Conservation (phyloP, 306 rosid genomes). For the Parietaria judaica region DNA sequence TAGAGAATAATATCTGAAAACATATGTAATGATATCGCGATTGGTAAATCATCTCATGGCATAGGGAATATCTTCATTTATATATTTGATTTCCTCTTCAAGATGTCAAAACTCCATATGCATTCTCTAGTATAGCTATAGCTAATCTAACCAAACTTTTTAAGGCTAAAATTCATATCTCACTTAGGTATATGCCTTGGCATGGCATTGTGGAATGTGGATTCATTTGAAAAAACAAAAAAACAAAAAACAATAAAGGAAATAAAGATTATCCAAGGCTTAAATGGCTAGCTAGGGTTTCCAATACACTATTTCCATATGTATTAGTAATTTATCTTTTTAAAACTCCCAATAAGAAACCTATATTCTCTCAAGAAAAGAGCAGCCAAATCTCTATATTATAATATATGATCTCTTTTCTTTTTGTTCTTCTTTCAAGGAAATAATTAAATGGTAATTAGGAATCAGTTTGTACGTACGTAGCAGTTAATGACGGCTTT, state of each 20-base stretch:
- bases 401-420: too few species aligned
- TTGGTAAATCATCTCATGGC: conserved; percentile 16
- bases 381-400: background rate
- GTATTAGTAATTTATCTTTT: conserved; percentile 15
- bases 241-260: too few species aligned
- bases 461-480: conserved; percentile 31
- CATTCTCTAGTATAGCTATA: background rate
- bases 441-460: conserved; percentile 13
- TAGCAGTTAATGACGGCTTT: conserved; percentile 31
- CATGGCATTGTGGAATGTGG: background rate
- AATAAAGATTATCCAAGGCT: background rate
- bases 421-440: background rate
- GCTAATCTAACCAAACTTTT: background rate
- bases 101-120: conserved; percentile 8
- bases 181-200: conserved; percentile 9
- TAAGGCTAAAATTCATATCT: background rate
- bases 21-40: background rate
- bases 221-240: conserved; percentile 2
- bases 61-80: conserved; percentile 23
- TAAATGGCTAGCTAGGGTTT: background rate
- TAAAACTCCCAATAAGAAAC: conserved; percentile 3
- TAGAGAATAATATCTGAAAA: conserved; percentile 18
- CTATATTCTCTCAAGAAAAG: conserved; percentile 3
- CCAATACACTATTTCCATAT: background rate
- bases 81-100: background rate